phyloP scores from a whole-genome alignment of 129 eudicot genomes.

The Pittosporum tobira region DNA sequence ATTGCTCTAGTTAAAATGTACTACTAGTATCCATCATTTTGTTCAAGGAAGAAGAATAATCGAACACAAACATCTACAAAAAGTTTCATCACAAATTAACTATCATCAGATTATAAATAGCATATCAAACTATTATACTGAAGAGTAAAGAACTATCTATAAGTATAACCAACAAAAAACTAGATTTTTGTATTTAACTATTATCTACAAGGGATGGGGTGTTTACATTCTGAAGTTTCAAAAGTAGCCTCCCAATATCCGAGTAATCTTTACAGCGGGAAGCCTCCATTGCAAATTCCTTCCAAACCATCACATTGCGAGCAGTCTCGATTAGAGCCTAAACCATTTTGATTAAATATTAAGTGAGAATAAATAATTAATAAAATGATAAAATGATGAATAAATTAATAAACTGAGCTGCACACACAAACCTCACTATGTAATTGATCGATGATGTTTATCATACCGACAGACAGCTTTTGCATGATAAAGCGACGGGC shows the following conservation, averaged over 20 bases:
- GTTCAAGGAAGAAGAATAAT: too few relatives aligned
- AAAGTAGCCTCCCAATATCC: slow-evolving; percentile 86
- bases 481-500: slow-evolving; percentile 83
- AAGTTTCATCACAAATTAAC: too few relatives aligned
- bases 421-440: slow-evolving; percentile 55
- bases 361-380: slow-evolving; percentile 6
- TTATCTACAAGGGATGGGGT: neutral
- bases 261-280: slow-evolving; percentile 80
- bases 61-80: too few relatives aligned
- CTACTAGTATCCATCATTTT: too few relatives aligned
- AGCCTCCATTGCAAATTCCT: slow-evolving; percentile 91
- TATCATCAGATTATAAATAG: too few relatives aligned
- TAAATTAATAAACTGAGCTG: neutral
- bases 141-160: neutral
- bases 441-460: slow-evolving; percentile 74
- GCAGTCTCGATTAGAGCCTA: slow-evolving; percentile 79
- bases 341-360: slow-evolving; percentile 5
- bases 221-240: slow-evolving; percentile 73
- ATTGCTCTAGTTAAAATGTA: too few relatives aligned
- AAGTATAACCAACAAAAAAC: neutral
- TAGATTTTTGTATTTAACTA: neutral
- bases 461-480: slow-evolving; percentile 73
- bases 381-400: neutral
- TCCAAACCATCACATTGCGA: slow-evolving; percentile 67
- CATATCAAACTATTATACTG: too few relatives aligned